These are phyloP conservation scores for Phytopythium mirpurense DNA, from an alignment of 352 stramenopile species.

Conservation along the genomic window DNA sequence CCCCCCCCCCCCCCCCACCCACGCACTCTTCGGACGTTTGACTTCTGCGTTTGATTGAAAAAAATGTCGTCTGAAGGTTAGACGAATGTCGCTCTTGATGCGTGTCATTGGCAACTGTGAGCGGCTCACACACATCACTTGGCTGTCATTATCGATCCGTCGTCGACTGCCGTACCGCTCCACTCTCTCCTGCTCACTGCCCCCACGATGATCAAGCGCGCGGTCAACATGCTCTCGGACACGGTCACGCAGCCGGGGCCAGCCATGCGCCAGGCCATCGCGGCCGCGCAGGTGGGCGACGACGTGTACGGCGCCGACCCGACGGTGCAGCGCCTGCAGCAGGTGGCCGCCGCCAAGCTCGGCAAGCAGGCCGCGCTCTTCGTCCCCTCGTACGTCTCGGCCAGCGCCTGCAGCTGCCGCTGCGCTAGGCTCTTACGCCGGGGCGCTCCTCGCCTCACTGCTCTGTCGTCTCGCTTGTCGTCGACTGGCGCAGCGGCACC, in stretches of 20 bases:
- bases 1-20: no score
- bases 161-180: no score
- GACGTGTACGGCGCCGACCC: constrained; percentile 87
- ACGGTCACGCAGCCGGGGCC: constrained; percentile 93
- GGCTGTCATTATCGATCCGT: no score
- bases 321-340: constrained; percentile 92
- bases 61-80: no score
- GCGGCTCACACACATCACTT: background rate
- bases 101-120: no score
- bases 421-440: no score
- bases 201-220: constrained; percentile 15
- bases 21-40: no score
- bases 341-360: constrained; percentile 88
- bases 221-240: constrained; percentile 94
- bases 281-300: constrained; percentile 68
- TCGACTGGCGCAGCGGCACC: constrained; percentile 92
- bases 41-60: no score
- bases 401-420: constrained; percentile 1
- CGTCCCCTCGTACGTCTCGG: constrained; percentile 85
- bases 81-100: no score
- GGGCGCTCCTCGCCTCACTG: no score
- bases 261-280: constrained; percentile 90
- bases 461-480: no score
- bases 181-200: background rate
- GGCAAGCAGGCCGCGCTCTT: constrained; percentile 95